Conservation (phyloP, 2,329 filamentous ascomycete genomes). For the Colletotrichum orbiculare region DNA sequence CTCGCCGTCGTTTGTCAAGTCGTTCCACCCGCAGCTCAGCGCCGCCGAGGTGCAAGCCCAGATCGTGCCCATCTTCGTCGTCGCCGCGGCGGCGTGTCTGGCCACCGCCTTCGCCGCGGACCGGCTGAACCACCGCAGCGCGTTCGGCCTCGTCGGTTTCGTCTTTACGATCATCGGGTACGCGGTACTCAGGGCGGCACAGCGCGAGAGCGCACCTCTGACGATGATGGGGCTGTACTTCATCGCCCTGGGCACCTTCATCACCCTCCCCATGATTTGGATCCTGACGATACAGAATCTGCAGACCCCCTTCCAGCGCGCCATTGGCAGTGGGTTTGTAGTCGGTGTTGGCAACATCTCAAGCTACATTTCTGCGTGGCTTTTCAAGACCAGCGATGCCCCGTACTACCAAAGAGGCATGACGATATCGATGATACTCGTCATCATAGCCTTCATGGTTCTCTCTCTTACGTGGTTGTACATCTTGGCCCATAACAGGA, state of each 20-base stretch:
- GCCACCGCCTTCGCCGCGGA: slow-evolving; percentile 30
- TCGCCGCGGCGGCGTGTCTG: slow-evolving; percentile 33
- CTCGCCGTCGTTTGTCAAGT: slow-evolving; percentile 37
- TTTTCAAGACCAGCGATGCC: slow-evolving; percentile 37
- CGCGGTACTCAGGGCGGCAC: slow-evolving; percentile 14
- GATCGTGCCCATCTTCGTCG: slow-evolving; percentile 37
- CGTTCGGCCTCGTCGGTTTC: slow-evolving; percentile 34
- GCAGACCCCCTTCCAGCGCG: slow-evolving; percentile 37
- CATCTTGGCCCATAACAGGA: slow-evolving; percentile 25
- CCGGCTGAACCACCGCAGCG: slow-evolving; percentile 35
- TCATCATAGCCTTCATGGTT: slow-evolving; percentile 16
- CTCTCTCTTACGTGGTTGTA: slow-evolving; percentile 27
- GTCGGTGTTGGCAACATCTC: slow-evolving; percentile 52
- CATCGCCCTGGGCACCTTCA: slow-evolving; percentile 35
- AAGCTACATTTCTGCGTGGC: slow-evolving; percentile 38
- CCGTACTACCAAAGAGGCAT: slow-evolving; percentile 36
- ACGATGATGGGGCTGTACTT: slow-evolving; percentile 39
- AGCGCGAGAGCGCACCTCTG: slow-evolving; percentile 3
- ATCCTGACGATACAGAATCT: slow-evolving; percentile 35
- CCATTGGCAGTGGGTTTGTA: slow-evolving; percentile 47
- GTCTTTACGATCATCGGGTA: slow-evolving; percentile 35
- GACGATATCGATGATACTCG: slow-evolving; percentile 33
- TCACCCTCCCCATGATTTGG: slow-evolving; percentile 38
- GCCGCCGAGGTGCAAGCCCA: slow-evolving; percentile 35
- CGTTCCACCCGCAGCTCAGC: slow-evolving; percentile 32